These are phyloP conservation scores for Talaromyces piceae DNA, from an alignment of 2,329 filamentous ascomycete species.

Conservation along the genomic window DNA sequence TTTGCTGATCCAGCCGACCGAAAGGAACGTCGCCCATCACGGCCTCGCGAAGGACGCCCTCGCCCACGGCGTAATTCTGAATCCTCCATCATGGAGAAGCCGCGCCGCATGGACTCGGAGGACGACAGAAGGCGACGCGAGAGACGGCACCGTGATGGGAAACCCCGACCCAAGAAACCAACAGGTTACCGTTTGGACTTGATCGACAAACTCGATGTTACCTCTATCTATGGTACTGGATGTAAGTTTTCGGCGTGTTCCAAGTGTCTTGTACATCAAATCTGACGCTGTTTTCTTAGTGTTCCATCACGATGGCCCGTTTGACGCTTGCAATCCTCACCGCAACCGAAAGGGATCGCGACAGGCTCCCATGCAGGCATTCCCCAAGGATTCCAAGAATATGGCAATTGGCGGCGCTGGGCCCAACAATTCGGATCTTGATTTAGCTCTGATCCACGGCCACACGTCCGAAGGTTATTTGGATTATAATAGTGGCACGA, in stretches of 20 bases:
- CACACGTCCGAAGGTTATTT: slow-evolving; percentile 76
- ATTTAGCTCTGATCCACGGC: slow-evolving; percentile 84
- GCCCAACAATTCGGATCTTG: slow-evolving; percentile 70
- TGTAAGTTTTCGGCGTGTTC: slow-evolving; percentile 48
- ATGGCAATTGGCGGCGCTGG: slow-evolving; percentile 84
- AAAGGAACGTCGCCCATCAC: slow-evolving; percentile 19
- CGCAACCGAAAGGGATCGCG: slow-evolving; percentile 78
- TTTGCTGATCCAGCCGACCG: slow-evolving; percentile 38
- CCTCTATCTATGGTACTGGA: slow-evolving; percentile 88
- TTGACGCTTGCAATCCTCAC: slow-evolving; percentile 91
- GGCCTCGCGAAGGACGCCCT: slow-evolving; percentile 33
- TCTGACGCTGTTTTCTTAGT: slow-evolving; percentile 46
- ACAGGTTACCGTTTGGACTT: slow-evolving; percentile 59
- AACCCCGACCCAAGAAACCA: slow-evolving; percentile 34
- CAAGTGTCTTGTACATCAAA: neutral
- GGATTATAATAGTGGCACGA: slow-evolving; percentile 54
- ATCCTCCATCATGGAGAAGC: slow-evolving; percentile 51
- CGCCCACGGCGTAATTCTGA: slow-evolving; percentile 56
- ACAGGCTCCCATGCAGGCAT: slow-evolving; percentile 90
- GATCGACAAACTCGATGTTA: slow-evolving; percentile 94
- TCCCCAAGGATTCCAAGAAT: slow-evolving; percentile 85
- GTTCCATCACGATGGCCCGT: slow-evolving; percentile 96
- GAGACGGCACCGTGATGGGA: slow-evolving; percentile 44
- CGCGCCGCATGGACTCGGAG: slow-evolving; percentile 42
- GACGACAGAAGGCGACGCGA: slow-evolving; percentile 45